Evolutionary conservation across 441 rosid species (phyloP), one percentile per base, ranked within the genome.

Genomic region (Eugenia klotzschiana): DNA sequence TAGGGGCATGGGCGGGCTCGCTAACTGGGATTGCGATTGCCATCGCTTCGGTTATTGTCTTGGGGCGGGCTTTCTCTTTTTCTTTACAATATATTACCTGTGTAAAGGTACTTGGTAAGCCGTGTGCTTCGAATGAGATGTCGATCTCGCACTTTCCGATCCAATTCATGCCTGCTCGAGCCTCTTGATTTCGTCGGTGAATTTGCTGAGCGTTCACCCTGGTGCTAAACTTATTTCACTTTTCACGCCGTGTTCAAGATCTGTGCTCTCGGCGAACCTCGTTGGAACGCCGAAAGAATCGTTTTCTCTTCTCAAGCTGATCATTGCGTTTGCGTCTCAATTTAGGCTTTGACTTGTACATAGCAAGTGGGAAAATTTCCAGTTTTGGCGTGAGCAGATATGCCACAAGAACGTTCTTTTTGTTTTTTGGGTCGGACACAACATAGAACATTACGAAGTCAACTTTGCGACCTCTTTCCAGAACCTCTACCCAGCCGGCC

Each of bases 21-120:
- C 85, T 81, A 53, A 73, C 79, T 84, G 80, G 79, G 84, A 58
- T 80, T 85, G 89, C 81, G 83, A 82, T 81, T 80, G 26, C 0
- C 69, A 80, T 79, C 85, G 91, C 86, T 81, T 86, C 83, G 60
- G 82, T 69, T 91, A 69, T 60, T 83, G 53, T 83, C 79, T 91
- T 22, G 88, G 87, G 51, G 49, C 87, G 49, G 64, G 85, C 51
- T 60, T 90, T 80, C 81, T 90, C 86, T 84, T 89, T 49, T 87
- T 86, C 83, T 88, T 88, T 84, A 56, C 88, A 5, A 81, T 89
- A 79, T 80, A 57, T 82, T 89, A 88, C 79, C 80, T 89, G 46
- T 84, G 84, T 53, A 25, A 40, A 72, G 89, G 84, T 84, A 73
- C 79, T 49, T 85, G 87, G 84, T 80, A 83, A 77, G 51, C n/a